phyloP scores from a whole-genome alignment of 139 green algal genomes.

The Volvox africanus region DNA sequence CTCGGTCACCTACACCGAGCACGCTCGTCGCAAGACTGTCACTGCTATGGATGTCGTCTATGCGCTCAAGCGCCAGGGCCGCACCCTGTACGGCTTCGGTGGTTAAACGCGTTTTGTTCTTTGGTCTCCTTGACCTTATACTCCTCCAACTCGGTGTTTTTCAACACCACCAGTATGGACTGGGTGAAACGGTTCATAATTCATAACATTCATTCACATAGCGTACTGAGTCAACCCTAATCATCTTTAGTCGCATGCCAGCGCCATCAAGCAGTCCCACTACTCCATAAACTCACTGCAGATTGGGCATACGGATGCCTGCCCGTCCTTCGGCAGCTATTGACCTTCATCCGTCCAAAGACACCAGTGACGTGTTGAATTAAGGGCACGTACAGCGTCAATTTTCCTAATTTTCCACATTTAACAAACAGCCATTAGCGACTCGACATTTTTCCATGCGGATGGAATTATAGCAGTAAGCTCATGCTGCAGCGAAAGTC shows the following conservation, averaged over 20 bases:
- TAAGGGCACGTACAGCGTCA: no score
- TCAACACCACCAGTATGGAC: neutral
- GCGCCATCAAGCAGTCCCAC: neutral
- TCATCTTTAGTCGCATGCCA: neutral
- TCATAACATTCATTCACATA: neutral
- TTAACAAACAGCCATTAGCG: no score
- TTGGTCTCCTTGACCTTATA: neutral
- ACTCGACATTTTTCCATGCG: neutral
- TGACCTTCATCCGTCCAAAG: no score
- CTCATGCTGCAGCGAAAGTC: no score
- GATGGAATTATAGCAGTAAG: neutral
- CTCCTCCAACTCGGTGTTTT: neutral
- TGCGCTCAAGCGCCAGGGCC: slow-evolving; percentile 75
- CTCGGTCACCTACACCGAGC: slow-evolving; percentile 98
- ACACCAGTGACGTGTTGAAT: no score
- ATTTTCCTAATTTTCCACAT: no score
- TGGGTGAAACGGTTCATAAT: no score
- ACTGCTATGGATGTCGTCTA: slow-evolving; percentile 96
- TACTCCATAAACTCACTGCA: neutral
- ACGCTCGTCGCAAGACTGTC: slow-evolving; percentile 95
- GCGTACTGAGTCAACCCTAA: neutral
- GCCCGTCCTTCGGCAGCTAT: neutral
- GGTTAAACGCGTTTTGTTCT: slow-evolving; percentile 1
- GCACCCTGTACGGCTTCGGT: slow-evolving; percentile 48
- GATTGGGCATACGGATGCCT: neutral